A percentile compares a stretch with the other conserved stretches of the same genome.
Conservation (phyloP, 2,329 filamentous ascomycete species). For the Cladosporium oxysporum region DNA sequence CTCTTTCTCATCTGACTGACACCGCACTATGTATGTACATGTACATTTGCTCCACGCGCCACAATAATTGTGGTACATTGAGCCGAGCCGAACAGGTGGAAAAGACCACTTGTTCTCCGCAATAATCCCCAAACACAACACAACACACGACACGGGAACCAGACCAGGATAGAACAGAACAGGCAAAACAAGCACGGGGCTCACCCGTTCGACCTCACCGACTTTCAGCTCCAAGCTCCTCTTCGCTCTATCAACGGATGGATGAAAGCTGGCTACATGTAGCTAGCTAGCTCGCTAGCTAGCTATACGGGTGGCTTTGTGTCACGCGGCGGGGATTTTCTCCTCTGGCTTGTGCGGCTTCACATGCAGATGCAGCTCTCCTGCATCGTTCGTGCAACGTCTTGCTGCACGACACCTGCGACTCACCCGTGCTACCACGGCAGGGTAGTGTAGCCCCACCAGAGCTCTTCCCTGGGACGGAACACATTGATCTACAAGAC, state of each 20-base stretch:
- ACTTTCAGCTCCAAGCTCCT: neutral
- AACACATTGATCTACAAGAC: neutral
- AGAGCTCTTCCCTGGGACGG: neutral
- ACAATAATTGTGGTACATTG: neutral
- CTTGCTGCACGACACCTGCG: constrained; percentile 6
- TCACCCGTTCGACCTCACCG: neutral
- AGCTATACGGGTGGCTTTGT: neutral
- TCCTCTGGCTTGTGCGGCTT: neutral
- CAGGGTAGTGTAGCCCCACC: neutral
- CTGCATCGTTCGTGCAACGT: constrained; percentile 4
- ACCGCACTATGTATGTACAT: neutral
- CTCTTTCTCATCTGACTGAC: too few species aligned
- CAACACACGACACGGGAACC: too few species aligned
- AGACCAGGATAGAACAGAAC: neutral
- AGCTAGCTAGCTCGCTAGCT: too few species aligned
- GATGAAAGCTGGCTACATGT: neutral
- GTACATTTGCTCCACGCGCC: neutral
- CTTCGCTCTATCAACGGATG: neutral
- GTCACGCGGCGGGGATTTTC: neutral
- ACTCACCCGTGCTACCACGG: neutral
- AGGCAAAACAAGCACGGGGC: neutral
- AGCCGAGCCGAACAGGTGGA: neutral
- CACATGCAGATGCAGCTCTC: neutral
- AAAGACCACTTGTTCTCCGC: neutral
- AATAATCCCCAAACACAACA: neutral